Conservation (phyloP, 2,329 filamentous ascomycete species). For the Pseudogymnoascus sp. region DNA sequence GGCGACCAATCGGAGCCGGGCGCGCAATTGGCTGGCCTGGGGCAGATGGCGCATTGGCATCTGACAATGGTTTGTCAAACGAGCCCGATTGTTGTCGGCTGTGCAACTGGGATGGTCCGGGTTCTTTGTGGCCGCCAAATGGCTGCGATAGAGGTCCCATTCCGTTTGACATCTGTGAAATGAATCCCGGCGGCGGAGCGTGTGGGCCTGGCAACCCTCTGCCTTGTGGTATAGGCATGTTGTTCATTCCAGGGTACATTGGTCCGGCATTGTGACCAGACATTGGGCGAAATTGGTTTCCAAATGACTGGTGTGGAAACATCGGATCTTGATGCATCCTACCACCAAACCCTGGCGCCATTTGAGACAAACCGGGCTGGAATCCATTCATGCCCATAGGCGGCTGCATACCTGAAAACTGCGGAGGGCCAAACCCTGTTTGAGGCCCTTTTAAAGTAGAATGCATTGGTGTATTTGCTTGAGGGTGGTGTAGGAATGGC, state of each 20-base stretch:
- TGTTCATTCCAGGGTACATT: conserved; percentile 52
- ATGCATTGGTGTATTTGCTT: conserved; percentile 57
- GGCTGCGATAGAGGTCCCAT: conserved; percentile 30
- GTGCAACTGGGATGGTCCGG: conserved; percentile 47
- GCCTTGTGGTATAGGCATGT: conserved; percentile 48
- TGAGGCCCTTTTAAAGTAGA: conserved; percentile 49
- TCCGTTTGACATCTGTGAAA: conserved; percentile 31
- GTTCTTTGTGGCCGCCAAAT: conserved; percentile 32
- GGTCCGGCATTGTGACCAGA: conserved; percentile 40
- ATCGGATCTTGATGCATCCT: conserved; percentile 41
- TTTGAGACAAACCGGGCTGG: conserved; percentile 34
- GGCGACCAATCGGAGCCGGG: conserved; percentile 80
- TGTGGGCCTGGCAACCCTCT: conserved; percentile 30
- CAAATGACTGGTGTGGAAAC: conserved; percentile 44
- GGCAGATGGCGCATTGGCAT: conserved; percentile 39
- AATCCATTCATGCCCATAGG: conserved; percentile 47
- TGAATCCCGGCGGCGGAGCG: conserved; percentile 45
- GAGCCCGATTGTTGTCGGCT: conserved; percentile 68
- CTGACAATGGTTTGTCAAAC: conserved; percentile 45
- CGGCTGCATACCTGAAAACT: conserved; percentile 41
- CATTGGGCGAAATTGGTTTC: conserved; percentile 47
- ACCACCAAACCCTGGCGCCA: conserved; percentile 36
- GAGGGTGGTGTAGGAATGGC: conserved; percentile 45
- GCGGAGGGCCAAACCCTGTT: conserved; percentile 36
- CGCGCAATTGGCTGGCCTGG: conserved; percentile 61